phyloP scores from a whole-genome alignment of 2,329 filamentous ascomycete genomes.

The Scopulariopsis brevicaulis region DNA sequence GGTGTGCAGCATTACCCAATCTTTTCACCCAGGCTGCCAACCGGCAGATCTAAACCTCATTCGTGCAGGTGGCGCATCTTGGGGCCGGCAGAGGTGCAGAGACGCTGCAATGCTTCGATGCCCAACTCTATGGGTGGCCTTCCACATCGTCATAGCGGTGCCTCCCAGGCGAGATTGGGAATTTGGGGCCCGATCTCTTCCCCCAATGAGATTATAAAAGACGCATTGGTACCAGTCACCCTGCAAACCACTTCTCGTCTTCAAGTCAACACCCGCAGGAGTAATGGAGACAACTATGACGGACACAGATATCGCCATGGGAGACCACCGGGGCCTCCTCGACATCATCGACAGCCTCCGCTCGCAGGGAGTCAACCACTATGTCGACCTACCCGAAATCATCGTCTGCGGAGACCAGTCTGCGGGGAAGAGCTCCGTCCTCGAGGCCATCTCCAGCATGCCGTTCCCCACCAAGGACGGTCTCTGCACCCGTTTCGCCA shows the following conservation, averaged over 20 bases:
- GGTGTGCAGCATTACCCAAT: neutral
- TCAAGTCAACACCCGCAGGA: neutral
- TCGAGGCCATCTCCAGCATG: conserved; percentile 12
- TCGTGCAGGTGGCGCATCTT: conserved; percentile 1
- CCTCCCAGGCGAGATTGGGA: conserved; percentile 1
- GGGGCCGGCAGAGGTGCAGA: neutral
- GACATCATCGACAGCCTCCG: conserved; percentile 9
- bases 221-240: neutral
- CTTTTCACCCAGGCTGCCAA: neutral
- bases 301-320: conserved; percentile 23
- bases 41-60: conserved; percentile 3
- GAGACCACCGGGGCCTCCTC: conserved; percentile 8
- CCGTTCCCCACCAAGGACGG: conserved; percentile 12
- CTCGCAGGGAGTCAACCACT: conserved; percentile 7
- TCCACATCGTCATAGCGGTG: conserved; percentile 5
- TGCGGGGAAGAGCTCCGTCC: conserved; percentile 13
- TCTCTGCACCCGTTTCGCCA: conserved; percentile 13
- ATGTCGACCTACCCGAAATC: conserved; percentile 10
- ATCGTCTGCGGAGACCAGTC: conserved; percentile 14
- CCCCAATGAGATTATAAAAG: neutral
- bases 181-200: neutral
- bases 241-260: neutral
- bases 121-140: conserved; percentile 9
- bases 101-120: conserved; percentile 7
- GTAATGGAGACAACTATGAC: neutral